Base-by-base conservation (phyloP, 371 early-diverging fungal species). In the Haplosporangium sp. region DNA sequence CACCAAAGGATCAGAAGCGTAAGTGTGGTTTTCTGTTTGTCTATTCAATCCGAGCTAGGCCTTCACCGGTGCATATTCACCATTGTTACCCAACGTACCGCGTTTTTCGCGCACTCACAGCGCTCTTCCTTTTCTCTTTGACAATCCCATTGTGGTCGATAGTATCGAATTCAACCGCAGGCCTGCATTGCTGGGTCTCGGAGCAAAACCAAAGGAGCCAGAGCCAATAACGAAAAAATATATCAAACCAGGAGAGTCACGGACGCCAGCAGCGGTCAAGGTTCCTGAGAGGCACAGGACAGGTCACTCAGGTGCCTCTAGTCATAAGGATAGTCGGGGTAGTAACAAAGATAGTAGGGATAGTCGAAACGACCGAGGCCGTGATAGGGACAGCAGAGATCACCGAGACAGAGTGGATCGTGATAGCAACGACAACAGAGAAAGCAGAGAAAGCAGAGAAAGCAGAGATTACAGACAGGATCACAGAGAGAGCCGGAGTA, bases 161-260 rank as follows among this genome's bases (percentile, higher is more conserved):
- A 79, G 80, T 3, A 55, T 73, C 12, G 73, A 73, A 13, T 79
- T 64, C 29, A 86, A 90, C 63, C 85, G 90, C 36, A 85, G 94
- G 76, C 92, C 92, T 50, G 87, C 86, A 40, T 76, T 93, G 14
- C 74, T 94, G 8, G 95, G 95, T 5, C 80, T 94, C 29, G 95
- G 95, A 12, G 95, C 95, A 1, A 90, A 87, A 59, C 84, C 91
- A 20, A 85, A 82, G 59, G 85, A 88, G n/a, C 69, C 73, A 16
- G 80, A 69, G 23, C 73, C 80, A 3, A 62, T 65, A 38, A 79
- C 62, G 29, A 73, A 79, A 43, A 79, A 73, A 42, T 79, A 73
- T 38, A 69, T 68, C 55, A 79, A 69, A 54, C 80, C 80, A 13
- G 73, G 73, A 20, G 80, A 65, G 52, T 62, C 80, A 7, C 73